Evolutionary conservation across 2,329 filamentous ascomycete species (phyloP).

Genomic region (Ceratocystiopsis brevicomis): DNA sequence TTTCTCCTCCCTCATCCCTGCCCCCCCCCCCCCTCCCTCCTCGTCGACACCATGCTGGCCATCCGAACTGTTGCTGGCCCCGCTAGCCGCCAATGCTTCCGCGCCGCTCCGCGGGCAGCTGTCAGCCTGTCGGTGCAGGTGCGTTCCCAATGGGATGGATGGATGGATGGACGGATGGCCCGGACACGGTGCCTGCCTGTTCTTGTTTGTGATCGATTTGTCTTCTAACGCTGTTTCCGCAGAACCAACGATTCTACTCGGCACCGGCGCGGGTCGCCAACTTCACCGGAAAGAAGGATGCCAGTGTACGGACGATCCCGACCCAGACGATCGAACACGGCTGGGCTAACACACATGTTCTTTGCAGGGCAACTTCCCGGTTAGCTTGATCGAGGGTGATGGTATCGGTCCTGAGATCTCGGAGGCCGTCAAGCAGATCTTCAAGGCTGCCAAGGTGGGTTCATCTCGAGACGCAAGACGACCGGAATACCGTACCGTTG

Average conservation of each 20-base stretch:
- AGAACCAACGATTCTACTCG: conserved; percentile 41
- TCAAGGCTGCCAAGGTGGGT: conserved; percentile 74
- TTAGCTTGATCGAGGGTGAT: conserved; percentile 96
- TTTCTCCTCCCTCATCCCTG: background rate
- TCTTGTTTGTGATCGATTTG: background rate
- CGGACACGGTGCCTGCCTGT: background rate
- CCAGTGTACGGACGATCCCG: conserved; percentile 45
- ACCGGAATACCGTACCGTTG: no score
- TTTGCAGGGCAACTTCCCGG: conserved; percentile 72
- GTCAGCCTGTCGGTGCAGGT: conserved; percentile 37
- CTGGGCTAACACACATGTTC: background rate
- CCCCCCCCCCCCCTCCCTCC: background rate
- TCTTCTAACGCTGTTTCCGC: conserved; percentile 1
- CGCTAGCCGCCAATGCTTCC: conserved; percentile 60
- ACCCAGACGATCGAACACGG: no score
- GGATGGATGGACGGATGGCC: no score
- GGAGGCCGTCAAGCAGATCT: conserved; percentile 97
- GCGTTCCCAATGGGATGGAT: conserved; percentile 13
- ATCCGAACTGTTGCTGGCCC: conserved; percentile 60
- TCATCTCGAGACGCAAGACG: background rate
- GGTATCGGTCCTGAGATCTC: conserved; percentile 97
- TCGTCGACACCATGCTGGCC: conserved; percentile 52
- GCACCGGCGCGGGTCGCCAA: conserved; percentile 65
- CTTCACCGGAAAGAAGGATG: conserved; percentile 79
- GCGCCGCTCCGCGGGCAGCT: conserved; percentile 41